These are phyloP conservation scores for Clarireedia paspali DNA, from an alignment of 2,329 filamentous ascomycete genomes.

Conservation along the genomic window DNA sequence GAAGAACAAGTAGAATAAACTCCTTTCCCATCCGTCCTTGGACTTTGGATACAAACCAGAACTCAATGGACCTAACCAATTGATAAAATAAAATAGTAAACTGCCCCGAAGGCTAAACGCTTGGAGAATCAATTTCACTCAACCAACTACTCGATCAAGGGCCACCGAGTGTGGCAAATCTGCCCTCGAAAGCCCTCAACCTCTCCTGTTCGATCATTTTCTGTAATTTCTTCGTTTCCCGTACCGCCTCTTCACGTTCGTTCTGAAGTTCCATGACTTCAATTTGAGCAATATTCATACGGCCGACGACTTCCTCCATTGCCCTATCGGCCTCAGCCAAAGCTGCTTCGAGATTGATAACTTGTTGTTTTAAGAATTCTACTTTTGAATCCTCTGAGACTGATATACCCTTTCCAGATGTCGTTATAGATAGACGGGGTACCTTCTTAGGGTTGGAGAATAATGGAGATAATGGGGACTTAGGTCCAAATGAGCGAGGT, in stretches of 20 bases:
- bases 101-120: slow-evolving; percentile 6
- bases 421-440: slow-evolving; percentile 43
- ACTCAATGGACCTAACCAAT: not conserved
- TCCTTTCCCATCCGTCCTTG: not conserved
- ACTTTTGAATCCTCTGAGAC: slow-evolving; percentile 68
- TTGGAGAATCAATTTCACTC: slow-evolving; percentile 5
- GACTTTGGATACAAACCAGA: not conserved
- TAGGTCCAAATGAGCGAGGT: slow-evolving; percentile 46
- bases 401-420: slow-evolving; percentile 48
- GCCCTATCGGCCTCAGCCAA: slow-evolving; percentile 67
- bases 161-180: slow-evolving; percentile 23
- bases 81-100: not conserved
- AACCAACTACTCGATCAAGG: not conserved
- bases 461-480: slow-evolving; percentile 54
- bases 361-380: slow-evolving; percentile 66
- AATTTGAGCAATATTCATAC: slow-evolving; percentile 78
- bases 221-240: slow-evolving; percentile 63
- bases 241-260: slow-evolving; percentile 65
- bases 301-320: slow-evolving; percentile 75
- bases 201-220: slow-evolving; percentile 46
- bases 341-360: slow-evolving; percentile 78
- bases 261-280: slow-evolving; percentile 74
- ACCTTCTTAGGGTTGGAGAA: slow-evolving; percentile 44
- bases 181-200: slow-evolving; percentile 23
- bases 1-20: not conserved